Percentiles rank a stretch among this genome's conserved stretches.
phyloP scores from a whole-genome alignment of 371 early-diverging fungal genomes.

The Mucor sp. region DNA sequence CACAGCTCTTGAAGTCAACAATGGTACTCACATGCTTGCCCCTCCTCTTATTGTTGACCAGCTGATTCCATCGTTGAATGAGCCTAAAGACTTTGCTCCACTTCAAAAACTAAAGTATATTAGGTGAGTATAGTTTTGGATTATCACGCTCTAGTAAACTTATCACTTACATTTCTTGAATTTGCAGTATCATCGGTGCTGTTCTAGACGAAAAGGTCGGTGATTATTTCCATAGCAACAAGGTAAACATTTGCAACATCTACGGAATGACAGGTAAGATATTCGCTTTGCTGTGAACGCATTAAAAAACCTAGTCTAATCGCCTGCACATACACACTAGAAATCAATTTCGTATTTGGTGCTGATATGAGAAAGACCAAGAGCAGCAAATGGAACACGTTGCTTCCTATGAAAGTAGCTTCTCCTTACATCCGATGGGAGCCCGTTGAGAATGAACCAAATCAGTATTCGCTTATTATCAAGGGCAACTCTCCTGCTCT shows the following conservation, averaged over 20 bases:
- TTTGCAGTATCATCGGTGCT: constrained; percentile 78
- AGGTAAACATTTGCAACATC: constrained; percentile 7
- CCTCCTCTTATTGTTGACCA: constrained; percentile 18
- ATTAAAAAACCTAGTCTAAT: no score
- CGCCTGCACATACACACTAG: no score
- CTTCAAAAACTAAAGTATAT: no score
- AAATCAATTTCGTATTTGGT: no score
- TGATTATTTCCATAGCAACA: constrained; percentile 8
- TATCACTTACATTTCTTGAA: no score
- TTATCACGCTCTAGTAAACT: no score
- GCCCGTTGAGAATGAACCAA: constrained; percentile 1
- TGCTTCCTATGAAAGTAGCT: background rate
- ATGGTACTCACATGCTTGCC: constrained; percentile 1
- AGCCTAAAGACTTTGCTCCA: constrained; percentile 6
- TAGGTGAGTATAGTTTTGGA: no score
- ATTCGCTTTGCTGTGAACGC: no score
- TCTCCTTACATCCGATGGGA: no score
- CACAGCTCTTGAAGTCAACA: background rate
- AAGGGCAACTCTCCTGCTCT: constrained; percentile 8
- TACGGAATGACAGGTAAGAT: constrained; percentile 16
- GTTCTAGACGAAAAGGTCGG: constrained; percentile 49
- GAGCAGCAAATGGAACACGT: background rate
- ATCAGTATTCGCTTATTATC: constrained; percentile 10
- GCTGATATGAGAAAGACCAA: no score
- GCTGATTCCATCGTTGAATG: constrained; percentile 10